phyloP scores from a whole-genome alignment of 2,329 filamentous ascomycete genomes.

The Claviceps maximensis region DNA sequence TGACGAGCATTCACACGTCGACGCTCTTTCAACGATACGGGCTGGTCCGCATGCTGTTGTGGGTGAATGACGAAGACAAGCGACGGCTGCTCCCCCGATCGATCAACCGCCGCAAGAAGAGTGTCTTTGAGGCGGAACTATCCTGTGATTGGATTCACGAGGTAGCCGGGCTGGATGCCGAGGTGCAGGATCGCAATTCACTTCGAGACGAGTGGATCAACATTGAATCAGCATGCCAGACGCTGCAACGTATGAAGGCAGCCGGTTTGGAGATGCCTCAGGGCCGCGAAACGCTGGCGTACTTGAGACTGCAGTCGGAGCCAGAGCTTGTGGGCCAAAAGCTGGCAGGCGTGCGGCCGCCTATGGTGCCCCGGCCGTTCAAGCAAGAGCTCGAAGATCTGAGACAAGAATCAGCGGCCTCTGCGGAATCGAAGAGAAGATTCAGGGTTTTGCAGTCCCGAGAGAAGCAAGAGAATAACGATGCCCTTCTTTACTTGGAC shows the following conservation, averaged over 20 bases:
- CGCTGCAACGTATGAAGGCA: constrained; percentile 33
- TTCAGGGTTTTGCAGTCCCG: constrained; percentile 18
- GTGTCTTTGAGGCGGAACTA: constrained; percentile 46
- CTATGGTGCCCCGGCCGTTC: constrained; percentile 25
- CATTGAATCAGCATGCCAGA: constrained; percentile 26
- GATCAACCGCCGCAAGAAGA: constrained; percentile 40
- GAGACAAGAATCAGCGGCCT: constrained; percentile 13
- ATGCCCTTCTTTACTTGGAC: constrained; percentile 14
- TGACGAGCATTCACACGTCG: constrained; percentile 42
- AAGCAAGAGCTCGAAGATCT: constrained; percentile 29
- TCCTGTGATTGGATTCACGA: constrained; percentile 46
- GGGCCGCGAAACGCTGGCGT: constrained; percentile 26
- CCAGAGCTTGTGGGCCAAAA: constrained; percentile 10
- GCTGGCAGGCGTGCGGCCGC: constrained; percentile 18
- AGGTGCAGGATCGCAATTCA: constrained; percentile 15
- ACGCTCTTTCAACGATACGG: constrained; percentile 62
- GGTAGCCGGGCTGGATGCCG: constrained; percentile 32
- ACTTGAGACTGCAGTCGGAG: constrained; percentile 12
- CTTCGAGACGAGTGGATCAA: constrained; percentile 37
- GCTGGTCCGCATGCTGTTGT: constrained; percentile 64
- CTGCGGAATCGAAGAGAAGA: constrained; percentile 8
- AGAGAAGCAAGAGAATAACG: constrained; percentile 11
- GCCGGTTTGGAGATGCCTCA: constrained; percentile 29
- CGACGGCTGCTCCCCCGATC: constrained; percentile 45
- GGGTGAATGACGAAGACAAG: constrained; percentile 51